These are phyloP conservation scores for Powellomyces hirtus DNA, from an alignment of 192 early-diverging fungal genomes.

Conservation along the genomic window DNA sequence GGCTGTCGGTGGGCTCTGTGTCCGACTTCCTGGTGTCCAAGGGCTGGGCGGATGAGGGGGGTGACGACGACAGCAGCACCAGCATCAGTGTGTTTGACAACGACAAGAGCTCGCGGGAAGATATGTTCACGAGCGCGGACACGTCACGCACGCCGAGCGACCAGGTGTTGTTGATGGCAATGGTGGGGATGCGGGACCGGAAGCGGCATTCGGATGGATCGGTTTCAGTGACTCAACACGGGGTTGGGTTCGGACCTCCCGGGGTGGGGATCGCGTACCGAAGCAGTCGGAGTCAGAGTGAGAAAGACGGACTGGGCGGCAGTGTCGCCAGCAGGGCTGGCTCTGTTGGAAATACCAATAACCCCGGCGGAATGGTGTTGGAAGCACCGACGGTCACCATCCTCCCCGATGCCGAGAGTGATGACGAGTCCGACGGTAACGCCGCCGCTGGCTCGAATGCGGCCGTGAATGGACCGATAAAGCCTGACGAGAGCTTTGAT, in stretches of 20 bases:
- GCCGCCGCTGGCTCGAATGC: not conserved
- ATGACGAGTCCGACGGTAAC: not conserved
- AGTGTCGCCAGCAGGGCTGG: not conserved
- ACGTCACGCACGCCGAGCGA: not conserved
- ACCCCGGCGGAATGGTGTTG: no score
- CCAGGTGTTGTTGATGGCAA: not conserved
- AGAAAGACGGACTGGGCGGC: not conserved
- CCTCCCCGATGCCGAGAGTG: not conserved
- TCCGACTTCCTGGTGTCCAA: slow-evolving; percentile 19
- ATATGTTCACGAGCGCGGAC: not conserved
- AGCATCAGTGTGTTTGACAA: not conserved
- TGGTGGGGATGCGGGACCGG: no score
- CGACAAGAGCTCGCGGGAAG: not conserved
- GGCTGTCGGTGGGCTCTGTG: slow-evolving; percentile 10
- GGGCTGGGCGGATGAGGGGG: slow-evolving; percentile 12
- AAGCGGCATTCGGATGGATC: no score
- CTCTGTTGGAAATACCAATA: not conserved
- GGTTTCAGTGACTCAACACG: no score
- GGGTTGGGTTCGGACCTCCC: no score
- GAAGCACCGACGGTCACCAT: not conserved
- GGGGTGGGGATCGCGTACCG: not conserved
- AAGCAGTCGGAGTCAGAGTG: not conserved
- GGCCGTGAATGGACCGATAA: not conserved
- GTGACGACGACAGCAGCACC: slow-evolving; percentile 15
- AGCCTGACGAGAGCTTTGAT: not conserved